Conservation (phyloP, 2,329 filamentous ascomycete genomes). For the Akanthomyces dipterigenus region DNA sequence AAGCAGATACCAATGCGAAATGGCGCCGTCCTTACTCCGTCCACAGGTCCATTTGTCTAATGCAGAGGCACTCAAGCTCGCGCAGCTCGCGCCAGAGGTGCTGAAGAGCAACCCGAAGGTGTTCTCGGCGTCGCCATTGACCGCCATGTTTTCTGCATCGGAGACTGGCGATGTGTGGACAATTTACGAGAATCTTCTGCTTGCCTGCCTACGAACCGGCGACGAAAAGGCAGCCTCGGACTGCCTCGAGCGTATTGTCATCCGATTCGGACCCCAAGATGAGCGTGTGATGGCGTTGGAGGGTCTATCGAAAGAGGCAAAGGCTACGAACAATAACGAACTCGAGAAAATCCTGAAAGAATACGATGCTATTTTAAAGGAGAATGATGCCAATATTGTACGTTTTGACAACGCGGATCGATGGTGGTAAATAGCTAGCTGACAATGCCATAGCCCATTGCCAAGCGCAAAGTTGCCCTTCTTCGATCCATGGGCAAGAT, state of each 20-base stretch:
- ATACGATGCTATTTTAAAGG: conserved; percentile 68
- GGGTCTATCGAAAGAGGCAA: conserved; percentile 79
- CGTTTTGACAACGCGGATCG: not conserved
- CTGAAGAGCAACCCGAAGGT: conserved; percentile 47
- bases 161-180: conserved; percentile 80
- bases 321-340: conserved; percentile 57
- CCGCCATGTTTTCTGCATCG: conserved; percentile 45
- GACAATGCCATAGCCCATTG: conserved; percentile 56
- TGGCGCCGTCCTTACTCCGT: conserved; percentile 48
- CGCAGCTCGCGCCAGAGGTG: conserved; percentile 54
- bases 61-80: conserved; percentile 47
- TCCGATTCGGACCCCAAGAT: conserved; percentile 76
- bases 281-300: conserved; percentile 79
- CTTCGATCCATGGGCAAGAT: conserved; percentile 65
- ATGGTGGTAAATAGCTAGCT: not conserved
- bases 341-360: conserved; percentile 65
- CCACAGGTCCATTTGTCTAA: conserved; percentile 52
- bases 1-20: conserved; percentile 20
- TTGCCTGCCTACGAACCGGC: conserved; percentile 76
- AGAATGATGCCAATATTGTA: conserved; percentile 63
- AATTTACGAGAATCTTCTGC: conserved; percentile 77
- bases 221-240: conserved; percentile 71
- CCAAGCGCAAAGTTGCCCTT: conserved; percentile 77
- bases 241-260: conserved; percentile 67
- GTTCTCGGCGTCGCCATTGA: conserved; percentile 47